Conservation (phyloP, 306 rosid genomes). For the Gleditsia sinensis region DNA sequence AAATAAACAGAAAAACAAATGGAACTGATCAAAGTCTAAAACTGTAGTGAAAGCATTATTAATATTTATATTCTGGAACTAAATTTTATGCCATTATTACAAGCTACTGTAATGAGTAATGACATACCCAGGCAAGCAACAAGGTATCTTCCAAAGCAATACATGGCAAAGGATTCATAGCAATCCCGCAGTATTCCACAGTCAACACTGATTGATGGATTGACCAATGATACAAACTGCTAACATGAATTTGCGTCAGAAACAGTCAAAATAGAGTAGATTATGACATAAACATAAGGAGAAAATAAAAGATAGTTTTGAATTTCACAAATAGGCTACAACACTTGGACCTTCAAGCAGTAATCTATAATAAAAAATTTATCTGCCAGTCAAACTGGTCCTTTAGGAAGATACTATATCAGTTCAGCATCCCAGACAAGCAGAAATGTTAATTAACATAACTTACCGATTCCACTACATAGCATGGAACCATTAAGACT, state of each 20-base stretch:
- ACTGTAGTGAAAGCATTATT: background rate
- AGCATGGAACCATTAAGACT: slow-evolving; percentile 95
- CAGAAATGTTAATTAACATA: background rate
- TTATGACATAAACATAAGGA: background rate
- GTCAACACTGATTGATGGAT: slow-evolving; percentile 83
- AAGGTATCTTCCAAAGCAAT: slow-evolving; percentile 99
- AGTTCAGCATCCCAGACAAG: background rate
- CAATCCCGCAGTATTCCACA: slow-evolving; percentile 91
- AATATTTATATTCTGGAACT: background rate
- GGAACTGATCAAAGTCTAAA: background rate
- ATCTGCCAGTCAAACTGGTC: background rate
- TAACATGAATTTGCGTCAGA: slow-evolving; percentile 33
- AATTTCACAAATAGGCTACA: background rate
- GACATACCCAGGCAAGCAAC: slow-evolving; percentile 87
- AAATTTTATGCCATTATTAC: background rate
- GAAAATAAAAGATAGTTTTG: background rate
- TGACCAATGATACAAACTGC: slow-evolving; percentile 78
- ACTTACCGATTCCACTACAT: slow-evolving; percentile 94
- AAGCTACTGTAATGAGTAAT: slow-evolving; percentile 20
- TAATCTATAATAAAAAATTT: background rate
- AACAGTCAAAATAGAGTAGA: slow-evolving; percentile 11
- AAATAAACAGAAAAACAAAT: background rate
- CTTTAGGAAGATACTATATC: background rate
- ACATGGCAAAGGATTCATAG: slow-evolving; percentile 99
- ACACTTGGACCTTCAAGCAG: background rate